Percentiles rank a stretch among this genome's conserved stretches.
These are phyloP conservation scores for Mucor circinelloides DNA, from an alignment of 371 early-diverging fungal species.

Conservation along the genomic window DNA sequence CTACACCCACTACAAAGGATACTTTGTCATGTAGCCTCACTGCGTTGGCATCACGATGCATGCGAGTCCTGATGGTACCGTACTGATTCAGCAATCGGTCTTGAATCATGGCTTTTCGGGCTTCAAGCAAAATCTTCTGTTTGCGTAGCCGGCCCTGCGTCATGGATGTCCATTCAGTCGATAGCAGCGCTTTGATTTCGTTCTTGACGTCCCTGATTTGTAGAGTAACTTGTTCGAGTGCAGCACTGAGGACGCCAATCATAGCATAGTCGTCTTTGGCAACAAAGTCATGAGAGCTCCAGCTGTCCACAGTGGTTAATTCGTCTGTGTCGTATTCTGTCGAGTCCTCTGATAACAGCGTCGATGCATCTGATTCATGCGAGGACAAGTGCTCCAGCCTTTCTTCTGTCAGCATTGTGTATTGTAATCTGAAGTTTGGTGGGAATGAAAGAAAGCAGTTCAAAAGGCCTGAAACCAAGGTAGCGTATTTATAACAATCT, in stretches of 20 bases:
- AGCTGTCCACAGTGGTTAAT: constrained; percentile 17
- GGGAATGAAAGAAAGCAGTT: not conserved
- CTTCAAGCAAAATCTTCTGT: constrained; percentile 41
- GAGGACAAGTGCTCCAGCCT: not conserved
- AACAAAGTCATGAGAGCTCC: constrained; percentile 16
- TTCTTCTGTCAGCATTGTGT: not conserved
- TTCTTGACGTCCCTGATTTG: constrained; percentile 44
- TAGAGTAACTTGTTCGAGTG: constrained; percentile 45
- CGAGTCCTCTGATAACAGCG: not conserved
- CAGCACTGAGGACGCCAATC: constrained; percentile 38
- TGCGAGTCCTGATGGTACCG: constrained; percentile 33
- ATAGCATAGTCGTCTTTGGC: constrained; percentile 33
- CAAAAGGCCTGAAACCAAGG: not conserved
- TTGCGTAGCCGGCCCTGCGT: constrained; percentile 32
- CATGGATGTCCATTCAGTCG: constrained; percentile 42
- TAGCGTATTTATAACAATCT: not conserved
- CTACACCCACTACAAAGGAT: constrained; percentile 73
- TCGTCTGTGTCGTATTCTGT: not conserved
- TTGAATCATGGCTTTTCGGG: constrained; percentile 33
- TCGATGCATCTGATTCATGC: not conserved
- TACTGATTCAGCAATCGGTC: constrained; percentile 31
- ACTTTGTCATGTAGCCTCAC: constrained; percentile 67
- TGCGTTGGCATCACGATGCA: constrained; percentile 54
- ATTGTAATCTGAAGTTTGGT: not conserved
- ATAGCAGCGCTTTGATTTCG: constrained; percentile 35